Base-by-base conservation (phyloP, 495 filamentous ascomycete species). In the Letharia columbiana region DNA sequence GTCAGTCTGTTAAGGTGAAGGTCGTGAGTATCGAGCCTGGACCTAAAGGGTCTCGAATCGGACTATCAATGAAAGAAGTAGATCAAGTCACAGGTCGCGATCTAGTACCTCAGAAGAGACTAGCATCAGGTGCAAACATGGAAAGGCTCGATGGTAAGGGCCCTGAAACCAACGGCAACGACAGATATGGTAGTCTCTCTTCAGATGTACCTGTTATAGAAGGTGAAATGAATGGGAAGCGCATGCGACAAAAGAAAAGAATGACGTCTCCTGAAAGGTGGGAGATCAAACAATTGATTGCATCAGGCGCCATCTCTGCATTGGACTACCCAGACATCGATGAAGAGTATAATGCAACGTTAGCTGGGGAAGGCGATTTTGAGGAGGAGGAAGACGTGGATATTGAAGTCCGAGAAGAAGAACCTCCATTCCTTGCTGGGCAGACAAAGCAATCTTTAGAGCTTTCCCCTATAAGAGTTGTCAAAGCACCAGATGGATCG, bases 361-460 rank as follows among this genome's bases (percentile, higher is more conserved):
- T 96, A 23, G 88, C 87, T 58, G 94, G 92, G 4, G 89, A 94
- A 70, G 91, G 89, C 17, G 85, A 88, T 28, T 91, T 97, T 75
- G 93, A 97, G 73, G 84, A 97, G 67, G 94, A 98, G 77, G 91
- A 97, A 77, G 94, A 98, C 74, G 83, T 98, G 12, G 94, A 98
- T 75, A 98, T 98, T 68, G 94, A 98, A 75, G 89, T 98, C 57
- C 83, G 86, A 71, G 95, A 97, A 67, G 95, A 98, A 71, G 94
- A 98, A 70, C 94, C 94, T 18, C 95, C 95, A 0, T 98, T 98
- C 81, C 76, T 98, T 54, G 90, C 91, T 12, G 94, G 94, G 2
- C 95, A 98, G 77, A 98, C 94, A 3, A 96, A 96, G 71, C 92
- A 96, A 74, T 93, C 90, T 28, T 81, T 98, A 13, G 95, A 98